Percentiles rank a stretch among this genome's conserved stretches.
These are phyloP conservation scores for Aspergillus leporis DNA, from an alignment of 495 filamentous ascomycete genomes.

Conservation along the genomic window DNA sequence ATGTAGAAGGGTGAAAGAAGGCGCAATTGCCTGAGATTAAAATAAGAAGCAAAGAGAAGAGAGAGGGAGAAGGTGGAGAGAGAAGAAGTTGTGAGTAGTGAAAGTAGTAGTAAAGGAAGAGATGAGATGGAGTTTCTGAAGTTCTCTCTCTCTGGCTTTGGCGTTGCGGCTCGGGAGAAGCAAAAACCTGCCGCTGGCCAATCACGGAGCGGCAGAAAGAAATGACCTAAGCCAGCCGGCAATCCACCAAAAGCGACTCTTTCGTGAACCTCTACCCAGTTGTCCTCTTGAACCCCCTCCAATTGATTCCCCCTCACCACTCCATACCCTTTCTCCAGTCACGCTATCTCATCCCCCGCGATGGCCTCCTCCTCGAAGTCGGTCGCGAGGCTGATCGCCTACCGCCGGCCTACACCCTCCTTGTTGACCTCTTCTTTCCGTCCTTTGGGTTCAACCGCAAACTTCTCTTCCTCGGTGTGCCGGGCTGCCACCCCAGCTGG, in stretches of 20 bases:
- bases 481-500: conserved; percentile 71
- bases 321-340: conserved; percentile 17
- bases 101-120: conserved; percentile 23
- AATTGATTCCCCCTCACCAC: conserved; percentile 26
- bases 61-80: conserved; percentile 20
- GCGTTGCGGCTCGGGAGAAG: conserved; percentile 31
- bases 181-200: conserved; percentile 48
- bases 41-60: conserved; percentile 18
- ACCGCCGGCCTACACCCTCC: conserved; percentile 37
- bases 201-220: conserved; percentile 45
- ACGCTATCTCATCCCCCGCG: conserved; percentile 21
- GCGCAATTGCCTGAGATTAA: conserved; percentile 25
- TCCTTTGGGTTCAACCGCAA: conserved; percentile 50
- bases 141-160: conserved; percentile 20
- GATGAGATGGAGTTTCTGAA: conserved; percentile 14
- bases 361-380: conserved; percentile 56
- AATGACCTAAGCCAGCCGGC: conserved; percentile 48
- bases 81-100: conserved; percentile 14
- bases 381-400: conserved; percentile 53
- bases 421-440: conserved; percentile 37
- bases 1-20: conserved; percentile 10
- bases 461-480: conserved; percentile 62
- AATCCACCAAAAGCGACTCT: conserved; percentile 31
- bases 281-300: conserved; percentile 11
- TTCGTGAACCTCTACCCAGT: conserved; percentile 14